Evolutionary conservation across 208 protist species (phyloP).

Genomic region (Lotmaria passim): DNA sequence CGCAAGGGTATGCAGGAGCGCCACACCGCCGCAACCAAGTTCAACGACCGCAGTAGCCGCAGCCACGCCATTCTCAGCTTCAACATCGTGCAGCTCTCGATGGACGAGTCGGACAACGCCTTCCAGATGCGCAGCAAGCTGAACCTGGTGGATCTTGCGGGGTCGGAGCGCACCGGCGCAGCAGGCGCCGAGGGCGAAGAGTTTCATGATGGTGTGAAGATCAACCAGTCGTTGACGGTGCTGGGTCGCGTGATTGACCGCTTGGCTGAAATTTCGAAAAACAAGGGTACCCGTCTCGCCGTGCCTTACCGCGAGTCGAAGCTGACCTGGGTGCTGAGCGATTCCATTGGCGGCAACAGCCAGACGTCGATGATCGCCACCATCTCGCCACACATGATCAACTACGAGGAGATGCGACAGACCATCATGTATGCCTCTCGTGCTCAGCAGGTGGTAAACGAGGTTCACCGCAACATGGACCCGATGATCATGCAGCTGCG

Average conservation of each 20-base stretch:
- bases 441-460: conserved; percentile 92
- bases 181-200: conserved; percentile 19
- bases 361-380: conserved; percentile 96
- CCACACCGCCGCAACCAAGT: conserved; percentile 83
- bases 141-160: conserved; percentile 95
- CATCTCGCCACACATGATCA: conserved; percentile 84
- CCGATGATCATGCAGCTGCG: conserved; percentile 70
- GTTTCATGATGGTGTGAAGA: conserved; percentile 80
- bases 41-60: conserved; percentile 89
- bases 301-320: conserved; percentile 85
- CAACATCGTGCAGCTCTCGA: conserved; percentile 63
- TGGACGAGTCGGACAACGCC: conserved; percentile 59
- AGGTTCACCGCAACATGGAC: conserved; percentile 90
- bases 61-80: conserved; percentile 90
- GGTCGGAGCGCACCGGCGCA: conserved; percentile 84
- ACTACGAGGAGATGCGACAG: conserved; percentile 92
- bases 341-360: conserved; percentile 88
- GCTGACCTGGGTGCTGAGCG: conserved; percentile 89
- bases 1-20: conserved; percentile 76
- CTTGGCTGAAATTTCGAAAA: conserved; percentile 78
- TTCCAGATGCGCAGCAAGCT: conserved; percentile 74
- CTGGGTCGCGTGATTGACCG: conserved; percentile 91
- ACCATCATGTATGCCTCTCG: conserved; percentile 93
- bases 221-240: conserved; percentile 93
- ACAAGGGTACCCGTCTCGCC: conserved; percentile 38